Evolutionary conservation across 176 grass and related monocot genomes (phyloP).

Genomic region (Musa beccarii): DNA sequence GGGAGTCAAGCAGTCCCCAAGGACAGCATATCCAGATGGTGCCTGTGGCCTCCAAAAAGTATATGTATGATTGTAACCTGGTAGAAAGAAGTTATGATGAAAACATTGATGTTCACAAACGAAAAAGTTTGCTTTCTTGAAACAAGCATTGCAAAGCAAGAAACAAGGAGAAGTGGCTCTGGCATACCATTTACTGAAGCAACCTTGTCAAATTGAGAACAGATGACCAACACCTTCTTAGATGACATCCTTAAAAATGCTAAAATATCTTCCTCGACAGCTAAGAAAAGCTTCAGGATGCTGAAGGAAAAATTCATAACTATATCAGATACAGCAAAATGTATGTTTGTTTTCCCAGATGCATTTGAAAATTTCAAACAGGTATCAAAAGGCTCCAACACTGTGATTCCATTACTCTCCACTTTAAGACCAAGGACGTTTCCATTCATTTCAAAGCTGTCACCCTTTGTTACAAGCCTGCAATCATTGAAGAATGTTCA

Average conservation of each 20-base stretch:
- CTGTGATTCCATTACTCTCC: constrained; percentile 94
- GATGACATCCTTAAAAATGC: constrained; percentile 81
- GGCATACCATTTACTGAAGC: constrained; percentile 51
- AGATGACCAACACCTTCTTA: constrained; percentile 64
- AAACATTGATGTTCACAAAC: not conserved
- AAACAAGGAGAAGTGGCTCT: not conserved
- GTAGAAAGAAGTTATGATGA: constrained; percentile 20
- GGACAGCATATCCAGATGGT: constrained; percentile 95
- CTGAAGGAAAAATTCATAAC: constrained; percentile 98
- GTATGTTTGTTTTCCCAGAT: constrained; percentile 77
- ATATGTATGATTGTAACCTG: constrained; percentile 66
- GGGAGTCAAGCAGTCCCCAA: constrained; percentile 84
- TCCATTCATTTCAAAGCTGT: constrained; percentile 70
- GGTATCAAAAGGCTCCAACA: constrained; percentile 92
- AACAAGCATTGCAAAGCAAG: not conserved
- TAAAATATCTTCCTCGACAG: constrained; percentile 93
- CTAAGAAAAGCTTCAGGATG: constrained; percentile 85
- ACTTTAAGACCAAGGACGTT: constrained; percentile 75
- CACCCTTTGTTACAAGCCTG: constrained; percentile 84
- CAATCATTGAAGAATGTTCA: not conserved
- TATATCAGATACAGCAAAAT: constrained; percentile 76
- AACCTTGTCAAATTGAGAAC: constrained; percentile 86
- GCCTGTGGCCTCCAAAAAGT: constrained; percentile 90
- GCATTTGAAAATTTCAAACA: constrained; percentile 62
- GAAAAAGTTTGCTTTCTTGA: not conserved